Base-by-base conservation (phyloP, 1,284 basidiomycete species). In the Marasmius tenuissimus region DNA sequence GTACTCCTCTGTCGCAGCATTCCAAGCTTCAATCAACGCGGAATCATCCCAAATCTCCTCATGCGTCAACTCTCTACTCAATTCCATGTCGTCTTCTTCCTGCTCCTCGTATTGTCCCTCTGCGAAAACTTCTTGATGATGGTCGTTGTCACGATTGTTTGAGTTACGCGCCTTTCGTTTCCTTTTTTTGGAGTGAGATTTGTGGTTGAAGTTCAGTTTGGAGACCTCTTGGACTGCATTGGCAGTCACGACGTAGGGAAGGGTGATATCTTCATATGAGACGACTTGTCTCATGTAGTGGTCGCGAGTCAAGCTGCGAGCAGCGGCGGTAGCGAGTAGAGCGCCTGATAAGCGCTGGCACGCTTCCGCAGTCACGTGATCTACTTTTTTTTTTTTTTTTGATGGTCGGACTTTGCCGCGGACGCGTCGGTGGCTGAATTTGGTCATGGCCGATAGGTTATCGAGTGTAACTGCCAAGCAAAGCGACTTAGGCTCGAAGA, bases 21-120 rank as follows among this genome's bases (percentile, higher is more conserved):
- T 82, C 91, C 91, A 93, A 22, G 91, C 91, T 58, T 88, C 81
- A 49, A 93, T 83, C 61, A 93, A 81, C 3, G 88, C 90, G 47
- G 89, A 88, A 70, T 93, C 91, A 66, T 93, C 91, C 91, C 91
- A 93, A 45, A 92, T 85, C 68, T 93, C 91, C 56, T 86, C 82
- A 45, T 88, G 81, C 4, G 86, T 86, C 60, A 92, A 78, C 61
- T 85, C 80, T 55, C 86, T 78, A 65, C 84, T 85, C 68, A 86
- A 81, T 51, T 83, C 81, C 54, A 77, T 75, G 9, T 76, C 76
- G 7, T 74, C 71, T 14, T 61, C 65, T 18, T 59, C 62, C 52
- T 57, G 61, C 45, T 50, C 58, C 50, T 47, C 50, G 11, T 56
- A 74, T 37, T 76, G 74, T 12, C 62, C 70, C 71, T 80, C 70